Percentiles rank a stretch among this genome's conserved stretches.
Evolutionary conservation across 768 basidiomycete species (phyloP).

Genomic region (Gloeostereum incarnatum): DNA sequence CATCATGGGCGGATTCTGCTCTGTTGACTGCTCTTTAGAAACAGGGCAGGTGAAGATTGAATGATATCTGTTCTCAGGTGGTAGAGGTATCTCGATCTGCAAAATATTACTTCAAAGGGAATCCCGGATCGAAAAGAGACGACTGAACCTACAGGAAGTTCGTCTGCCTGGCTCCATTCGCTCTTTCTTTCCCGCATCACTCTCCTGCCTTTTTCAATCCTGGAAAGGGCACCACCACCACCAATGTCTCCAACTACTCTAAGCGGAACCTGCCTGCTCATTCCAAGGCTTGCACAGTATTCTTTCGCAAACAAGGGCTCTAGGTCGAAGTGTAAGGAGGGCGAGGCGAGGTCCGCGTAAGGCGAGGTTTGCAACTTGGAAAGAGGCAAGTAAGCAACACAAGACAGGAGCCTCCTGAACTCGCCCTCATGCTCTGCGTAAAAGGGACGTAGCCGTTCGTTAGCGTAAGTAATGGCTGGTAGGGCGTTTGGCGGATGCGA

Average conservation of each 20-base stretch:
- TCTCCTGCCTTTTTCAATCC: conserved; percentile 89
- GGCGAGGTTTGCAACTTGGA: conserved; percentile 57
- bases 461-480: conserved; percentile 70
- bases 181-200: conserved; percentile 92
- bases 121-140: conserved; percentile 2
- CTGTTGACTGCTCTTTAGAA: conserved; percentile 93
- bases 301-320: conserved; percentile 82
- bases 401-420: conserved; percentile 61
- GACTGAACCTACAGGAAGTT: conserved; percentile 62
- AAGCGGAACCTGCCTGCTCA: conserved; percentile 85
- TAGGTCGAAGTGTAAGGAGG: conserved; percentile 67
- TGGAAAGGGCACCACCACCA: conserved; percentile 80
- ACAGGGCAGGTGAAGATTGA: conserved; percentile 97
- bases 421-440: conserved; percentile 52
- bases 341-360: conserved; percentile 67
- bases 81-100: conserved; percentile 90
- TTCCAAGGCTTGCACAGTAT: conserved; percentile 78
- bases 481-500: conserved; percentile 47
- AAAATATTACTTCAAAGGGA: conserved; percentile 1
- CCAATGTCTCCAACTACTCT: conserved; percentile 90
- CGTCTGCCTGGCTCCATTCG: conserved; percentile 85
- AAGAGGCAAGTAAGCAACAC: conserved; percentile 63
- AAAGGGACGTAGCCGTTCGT: conserved; percentile 52
- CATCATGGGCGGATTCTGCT: conserved; percentile 96
- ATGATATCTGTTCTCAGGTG: conserved; percentile 85